These are phyloP conservation scores for Mucor racemosus DNA, from an alignment of 371 early-diverging fungal species.

Conservation along the genomic window DNA sequence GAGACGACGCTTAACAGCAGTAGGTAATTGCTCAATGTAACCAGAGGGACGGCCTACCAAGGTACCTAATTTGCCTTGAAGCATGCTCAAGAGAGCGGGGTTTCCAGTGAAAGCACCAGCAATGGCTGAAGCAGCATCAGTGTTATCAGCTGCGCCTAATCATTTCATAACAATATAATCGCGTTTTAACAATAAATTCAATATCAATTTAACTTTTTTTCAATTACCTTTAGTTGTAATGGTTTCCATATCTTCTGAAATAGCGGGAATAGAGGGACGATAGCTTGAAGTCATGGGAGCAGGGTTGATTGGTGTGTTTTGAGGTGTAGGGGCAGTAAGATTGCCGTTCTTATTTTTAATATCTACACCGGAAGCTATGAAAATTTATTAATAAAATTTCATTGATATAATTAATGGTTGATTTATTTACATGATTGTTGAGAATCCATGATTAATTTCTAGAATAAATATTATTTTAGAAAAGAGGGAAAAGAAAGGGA, in stretches of 20 bases:
- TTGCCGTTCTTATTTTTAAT: constrained; percentile 52
- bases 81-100: constrained; percentile 60
- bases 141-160: constrained; percentile 27
- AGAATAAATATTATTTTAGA: not conserved
- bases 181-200: not conserved
- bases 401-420: not conserved
- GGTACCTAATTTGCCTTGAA: constrained; percentile 74
- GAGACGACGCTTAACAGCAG: constrained; percentile 79
- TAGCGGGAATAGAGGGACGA: constrained; percentile 49
- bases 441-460: constrained; percentile 10
- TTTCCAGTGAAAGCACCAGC: constrained; percentile 49
- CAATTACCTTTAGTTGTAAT: constrained; percentile 33
- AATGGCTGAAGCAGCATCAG: constrained; percentile 25
- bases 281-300: constrained; percentile 65
- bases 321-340: constrained; percentile 70
- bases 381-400: not conserved
- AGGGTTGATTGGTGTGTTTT: constrained; percentile 75
- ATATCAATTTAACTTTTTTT: not conserved
- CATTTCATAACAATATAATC: not conserved
- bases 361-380: constrained; percentile 31
- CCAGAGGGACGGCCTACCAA: constrained; percentile 83
- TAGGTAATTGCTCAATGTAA: constrained; percentile 80
- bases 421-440: constrained; percentile 20
- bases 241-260: constrained; percentile 57
- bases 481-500: not conserved